Percentiles rank a stretch among this genome's conserved stretches.
Conservation (phyloP, 768 basidiomycete genomes). For the Trametopsis cervina region DNA sequence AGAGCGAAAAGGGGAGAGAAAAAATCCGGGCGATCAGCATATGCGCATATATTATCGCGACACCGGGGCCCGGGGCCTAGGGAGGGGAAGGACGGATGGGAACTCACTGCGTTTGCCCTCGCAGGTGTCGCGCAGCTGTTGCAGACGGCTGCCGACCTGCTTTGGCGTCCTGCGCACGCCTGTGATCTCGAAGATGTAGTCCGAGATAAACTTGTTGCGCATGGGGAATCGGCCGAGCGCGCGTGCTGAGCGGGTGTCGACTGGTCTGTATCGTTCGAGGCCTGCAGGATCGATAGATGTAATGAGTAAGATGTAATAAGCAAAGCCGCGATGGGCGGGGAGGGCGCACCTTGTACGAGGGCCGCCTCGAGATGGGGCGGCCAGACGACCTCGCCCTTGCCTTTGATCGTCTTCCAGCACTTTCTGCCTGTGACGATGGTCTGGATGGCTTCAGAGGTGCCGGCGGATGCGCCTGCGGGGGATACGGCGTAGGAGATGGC, state of each 20-base stretch:
- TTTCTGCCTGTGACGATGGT: conserved; percentile 26
- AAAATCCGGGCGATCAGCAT: no score
- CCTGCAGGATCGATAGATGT: conserved; percentile 9
- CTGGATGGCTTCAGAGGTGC: conserved; percentile 23
- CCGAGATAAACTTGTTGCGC: conserved; percentile 32
- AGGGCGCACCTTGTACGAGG: conserved; percentile 57
- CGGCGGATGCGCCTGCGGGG: conserved; percentile 12
- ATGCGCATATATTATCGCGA: conserved; percentile 7
- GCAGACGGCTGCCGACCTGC: conserved; percentile 75
- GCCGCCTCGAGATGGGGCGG: conserved; percentile 76
- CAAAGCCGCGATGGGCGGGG: not conserved
- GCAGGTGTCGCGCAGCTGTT: conserved; percentile 71
- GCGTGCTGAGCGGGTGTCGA: conserved; percentile 22
- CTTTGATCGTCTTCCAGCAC: conserved; percentile 69
- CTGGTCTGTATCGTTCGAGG: conserved; percentile 24
- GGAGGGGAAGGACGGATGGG: conserved; percentile 12
- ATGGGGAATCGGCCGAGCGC: conserved; percentile 25
- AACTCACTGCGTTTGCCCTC: conserved; percentile 66
- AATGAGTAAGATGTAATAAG: not conserved
- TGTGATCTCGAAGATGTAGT: conserved; percentile 65
- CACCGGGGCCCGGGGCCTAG: conserved; percentile 5
- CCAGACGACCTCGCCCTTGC: conserved; percentile 73
- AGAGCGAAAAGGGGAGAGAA: conserved; percentile 16
- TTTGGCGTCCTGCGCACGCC: conserved; percentile 70
- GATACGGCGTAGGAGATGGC: conserved; percentile 23